phyloP scores from a whole-genome alignment of 1,284 basidiomycete species.

The Rhodotorula sp. region DNA sequence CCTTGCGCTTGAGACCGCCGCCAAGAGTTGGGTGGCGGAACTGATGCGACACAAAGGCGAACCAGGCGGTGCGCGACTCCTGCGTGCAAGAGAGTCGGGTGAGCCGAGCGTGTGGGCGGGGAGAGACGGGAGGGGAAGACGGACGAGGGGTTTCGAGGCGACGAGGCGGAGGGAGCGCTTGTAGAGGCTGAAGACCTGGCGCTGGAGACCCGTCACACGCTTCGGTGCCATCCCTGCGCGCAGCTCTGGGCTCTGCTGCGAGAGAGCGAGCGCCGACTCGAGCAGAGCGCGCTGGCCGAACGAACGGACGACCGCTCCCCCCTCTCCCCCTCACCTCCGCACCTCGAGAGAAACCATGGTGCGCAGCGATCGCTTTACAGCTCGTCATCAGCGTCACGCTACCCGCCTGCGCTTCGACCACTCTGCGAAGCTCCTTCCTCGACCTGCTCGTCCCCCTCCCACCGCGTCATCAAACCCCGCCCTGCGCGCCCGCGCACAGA shows the following conservation, averaged over 20 bases:
- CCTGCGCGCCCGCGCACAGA: too few species aligned
- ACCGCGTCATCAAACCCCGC: not conserved
- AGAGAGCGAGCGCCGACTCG: too few species aligned
- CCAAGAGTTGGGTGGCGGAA: slow-evolving; percentile 42
- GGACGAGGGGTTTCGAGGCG: slow-evolving; percentile 36
- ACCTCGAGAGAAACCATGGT: not conserved
- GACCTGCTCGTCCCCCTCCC: not conserved
- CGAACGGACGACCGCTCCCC: not conserved
- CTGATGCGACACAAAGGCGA: slow-evolving; percentile 43
- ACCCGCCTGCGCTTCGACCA: not conserved
- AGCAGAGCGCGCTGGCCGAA: too few species aligned
- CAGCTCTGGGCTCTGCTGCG: not conserved
- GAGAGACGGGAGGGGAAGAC: not conserved
- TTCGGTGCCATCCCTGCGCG: not conserved
- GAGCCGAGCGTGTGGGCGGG: not conserved
- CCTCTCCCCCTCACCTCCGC: not conserved
- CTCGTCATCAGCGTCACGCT: too few species aligned
- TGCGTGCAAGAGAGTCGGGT: slow-evolving; percentile 4
- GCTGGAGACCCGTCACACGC: slow-evolving; percentile 40
- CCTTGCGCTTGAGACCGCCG: slow-evolving; percentile 41
- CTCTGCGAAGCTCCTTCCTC: not conserved
- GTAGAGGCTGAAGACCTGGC: slow-evolving; percentile 39
- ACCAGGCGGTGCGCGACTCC: slow-evolving; percentile 43
- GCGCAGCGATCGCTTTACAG: too few species aligned
- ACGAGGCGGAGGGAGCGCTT: slow-evolving; percentile 41